A percentile compares a stretch with the other conserved stretches of the same genome.
These are phyloP conservation scores for Cladosporium sp. DNA, from an alignment of 2,329 filamentous ascomycete genomes.

Conservation along the genomic window DNA sequence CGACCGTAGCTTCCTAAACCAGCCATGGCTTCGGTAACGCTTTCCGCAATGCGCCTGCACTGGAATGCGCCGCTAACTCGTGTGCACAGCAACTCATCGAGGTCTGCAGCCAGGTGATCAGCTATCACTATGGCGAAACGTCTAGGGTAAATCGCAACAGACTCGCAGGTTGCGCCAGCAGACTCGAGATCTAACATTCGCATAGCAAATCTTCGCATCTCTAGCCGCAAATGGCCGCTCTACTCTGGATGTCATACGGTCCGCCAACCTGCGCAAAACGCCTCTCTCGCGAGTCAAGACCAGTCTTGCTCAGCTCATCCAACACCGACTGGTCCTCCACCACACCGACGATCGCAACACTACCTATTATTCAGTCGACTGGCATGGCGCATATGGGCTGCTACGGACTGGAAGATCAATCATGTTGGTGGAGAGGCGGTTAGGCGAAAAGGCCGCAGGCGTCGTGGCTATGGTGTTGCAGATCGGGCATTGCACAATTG, in stretches of 20 bases:
- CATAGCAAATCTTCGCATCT: constrained; percentile 75
- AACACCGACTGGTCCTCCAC: constrained; percentile 66
- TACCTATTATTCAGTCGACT: constrained; percentile 81
- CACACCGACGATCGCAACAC: constrained; percentile 39
- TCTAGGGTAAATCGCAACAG: constrained; percentile 66
- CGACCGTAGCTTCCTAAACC: constrained; percentile 1
- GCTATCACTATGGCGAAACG: constrained; percentile 86
- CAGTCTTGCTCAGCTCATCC: constrained; percentile 77
- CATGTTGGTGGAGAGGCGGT: constrained; percentile 67
- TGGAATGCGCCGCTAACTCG: constrained; percentile 8
- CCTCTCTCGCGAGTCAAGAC: constrained; percentile 70
- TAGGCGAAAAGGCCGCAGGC: constrained; percentile 69
- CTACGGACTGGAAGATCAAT: constrained; percentile 78
- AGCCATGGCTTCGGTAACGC: constrained; percentile 14
- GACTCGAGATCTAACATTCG: constrained; percentile 11
- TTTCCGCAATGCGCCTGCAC: constrained; percentile 10
- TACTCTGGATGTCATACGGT: constrained; percentile 67
- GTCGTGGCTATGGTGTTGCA: constrained; percentile 71
- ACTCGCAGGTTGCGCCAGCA: neutral
- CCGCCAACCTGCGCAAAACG: constrained; percentile 45
- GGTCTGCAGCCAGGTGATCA: constrained; percentile 84
- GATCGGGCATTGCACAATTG: constrained; percentile 71
- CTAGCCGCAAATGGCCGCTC: constrained; percentile 73
- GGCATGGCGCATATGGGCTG: constrained; percentile 74
- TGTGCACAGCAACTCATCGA: constrained; percentile 68